Base-by-base conservation (phyloP, 345 rosid species). In the Citrus reticulata region DNA sequence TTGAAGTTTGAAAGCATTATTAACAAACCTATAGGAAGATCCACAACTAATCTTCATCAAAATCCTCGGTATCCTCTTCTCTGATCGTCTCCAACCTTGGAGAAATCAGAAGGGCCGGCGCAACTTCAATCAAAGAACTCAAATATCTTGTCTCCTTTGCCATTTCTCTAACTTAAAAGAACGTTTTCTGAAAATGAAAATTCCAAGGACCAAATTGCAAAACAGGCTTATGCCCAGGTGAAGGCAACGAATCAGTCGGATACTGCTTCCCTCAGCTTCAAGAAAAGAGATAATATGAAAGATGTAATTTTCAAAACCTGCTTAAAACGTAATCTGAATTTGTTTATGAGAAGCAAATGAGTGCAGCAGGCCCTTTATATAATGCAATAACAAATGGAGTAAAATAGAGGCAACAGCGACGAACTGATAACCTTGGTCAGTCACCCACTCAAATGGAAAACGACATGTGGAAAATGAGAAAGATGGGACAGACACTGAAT, bases 31-130 rank as follows among this genome's bases (percentile, higher is more conserved):
- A 63, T 2, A 14, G 34, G 34, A 25, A 61, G 32, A 1, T 25
- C 27, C n/a, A 25, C 63, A n/a, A 35, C 17, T 46, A 46, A 19
- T 76, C 78, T 7, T 81, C 83, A 14, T 76, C 81, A 9, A 8
- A 7, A 7, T 68, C 86, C 60, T 84, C 88, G 1, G 57, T 66
- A 30, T 84, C 92, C 46, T 82, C 89, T 75, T 90, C 93, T 27
- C 61, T 16, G 24, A 90, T 90, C 2, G 91, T 90, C 87, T 88
- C 91, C 73, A 90, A 54, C 0, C 2, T 72, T 5, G 86, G 85
- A 27, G 81, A 78, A 51, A 86, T 25, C 42, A 88, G 25, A 34
- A 79, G 82, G 3, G 87, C 76, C 0, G 88, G 90, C 10, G 85
- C 86, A 4, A 84, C 84, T 65, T 88, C 93, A 65, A 65, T 54